A percentile compares a stretch with the other conserved stretches of the same genome.
Evolutionary conservation across 352 stramenopile species (phyloP).

Genomic region (Globisporangium mamillatum): DNA sequence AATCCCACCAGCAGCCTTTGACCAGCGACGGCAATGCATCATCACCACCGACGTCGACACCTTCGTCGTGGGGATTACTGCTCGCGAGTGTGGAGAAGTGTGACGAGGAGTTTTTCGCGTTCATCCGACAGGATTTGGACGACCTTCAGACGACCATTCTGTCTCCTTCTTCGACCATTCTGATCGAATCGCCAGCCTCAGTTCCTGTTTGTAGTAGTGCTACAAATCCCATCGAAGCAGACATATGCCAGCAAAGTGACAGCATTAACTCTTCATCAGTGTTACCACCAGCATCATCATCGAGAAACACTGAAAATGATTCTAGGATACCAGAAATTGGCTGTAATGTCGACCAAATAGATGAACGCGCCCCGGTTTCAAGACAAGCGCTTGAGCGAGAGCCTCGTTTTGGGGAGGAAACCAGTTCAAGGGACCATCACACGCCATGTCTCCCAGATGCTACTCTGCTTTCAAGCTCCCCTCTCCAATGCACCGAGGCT

Average conservation of each 20-base stretch:
- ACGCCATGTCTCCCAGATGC: too few relatives aligned
- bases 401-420: too few relatives aligned
- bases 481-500: not conserved
- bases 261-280: not conserved
- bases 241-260: not conserved
- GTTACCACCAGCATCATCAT: too few relatives aligned
- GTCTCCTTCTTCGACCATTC: not conserved
- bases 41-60: not conserved
- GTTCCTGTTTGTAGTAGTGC: too few relatives aligned
- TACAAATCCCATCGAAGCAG: not conserved
- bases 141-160: conserved; percentile 28
- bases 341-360: not conserved
- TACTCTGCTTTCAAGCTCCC: too few relatives aligned
- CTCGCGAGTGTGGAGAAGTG: conserved; percentile 34
- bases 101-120: conserved; percentile 42
- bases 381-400: not conserved
- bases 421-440: not conserved
- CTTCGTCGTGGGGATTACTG: conserved; percentile 31
- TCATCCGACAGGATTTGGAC: conserved; percentile 25
- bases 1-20: not conserved
- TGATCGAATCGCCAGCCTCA: not conserved
- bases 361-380: not conserved
- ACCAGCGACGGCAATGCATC: not conserved
- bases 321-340: not conserved
- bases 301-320: not conserved